Conservation (phyloP, 306 rosid genomes). For the Gleditsia sinensis region DNA sequence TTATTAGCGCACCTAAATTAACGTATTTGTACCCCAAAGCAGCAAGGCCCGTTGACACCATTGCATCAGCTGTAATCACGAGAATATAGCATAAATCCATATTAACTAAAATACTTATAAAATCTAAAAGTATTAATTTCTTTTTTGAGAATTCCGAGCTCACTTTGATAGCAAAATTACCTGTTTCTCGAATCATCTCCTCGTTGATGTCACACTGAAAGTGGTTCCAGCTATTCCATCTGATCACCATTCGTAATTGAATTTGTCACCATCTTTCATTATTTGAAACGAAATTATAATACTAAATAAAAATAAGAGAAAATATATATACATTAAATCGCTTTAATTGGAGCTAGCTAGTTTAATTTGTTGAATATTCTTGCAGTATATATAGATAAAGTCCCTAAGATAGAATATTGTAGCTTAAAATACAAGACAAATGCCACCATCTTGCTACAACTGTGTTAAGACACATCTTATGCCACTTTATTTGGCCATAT, state of each 20-base stretch:
- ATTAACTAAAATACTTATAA: neutral
- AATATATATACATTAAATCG: no score
- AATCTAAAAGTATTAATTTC: neutral
- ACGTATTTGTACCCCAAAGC: constrained; percentile 64
- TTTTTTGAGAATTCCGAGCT: neutral
- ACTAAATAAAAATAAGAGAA: neutral
- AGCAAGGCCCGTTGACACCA: constrained; percentile 77
- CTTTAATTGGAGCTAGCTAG: no score
- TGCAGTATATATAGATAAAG: no score
- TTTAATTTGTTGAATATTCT: no score
- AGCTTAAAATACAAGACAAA: no score
- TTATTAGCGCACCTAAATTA: constrained; percentile 55
- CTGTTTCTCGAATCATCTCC: constrained; percentile 61
- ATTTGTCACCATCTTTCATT: neutral
- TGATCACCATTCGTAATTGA: constrained; percentile 2
- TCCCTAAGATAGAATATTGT: no score
- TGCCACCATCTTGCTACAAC: neutral
- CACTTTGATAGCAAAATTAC: constrained; percentile 34
- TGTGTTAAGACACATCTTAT: neutral
- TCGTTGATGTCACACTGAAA: constrained; percentile 62
- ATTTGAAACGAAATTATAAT: neutral
- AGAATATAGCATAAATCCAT: neutral
- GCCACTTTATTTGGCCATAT: neutral
- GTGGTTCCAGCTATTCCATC: constrained; percentile 89
- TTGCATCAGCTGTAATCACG: constrained; percentile 62